Percentiles rank a stretch among this genome's conserved stretches.
Conservation (phyloP, 2,329 filamentous ascomycete genomes). For the Fusarium penzigii region DNA sequence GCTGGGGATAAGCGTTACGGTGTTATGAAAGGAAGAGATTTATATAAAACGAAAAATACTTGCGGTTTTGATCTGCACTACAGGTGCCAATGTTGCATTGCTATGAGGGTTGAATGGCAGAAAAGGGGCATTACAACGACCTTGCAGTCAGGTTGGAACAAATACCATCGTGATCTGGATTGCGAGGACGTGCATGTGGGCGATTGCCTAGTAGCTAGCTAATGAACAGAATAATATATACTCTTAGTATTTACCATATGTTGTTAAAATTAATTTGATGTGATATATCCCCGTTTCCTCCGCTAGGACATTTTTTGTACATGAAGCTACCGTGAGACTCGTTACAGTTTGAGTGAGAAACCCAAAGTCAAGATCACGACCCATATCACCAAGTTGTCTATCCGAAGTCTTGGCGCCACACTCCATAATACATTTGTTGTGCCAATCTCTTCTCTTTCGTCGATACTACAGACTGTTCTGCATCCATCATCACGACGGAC, state of each 20-base stretch:
- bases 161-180: background rate
- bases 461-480: slow-evolving; percentile 35
- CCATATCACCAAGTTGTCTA: background rate
- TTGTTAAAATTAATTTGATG: background rate
- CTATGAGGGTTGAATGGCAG: background rate
- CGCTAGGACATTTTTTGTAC: too few relatives aligned
- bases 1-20: background rate
- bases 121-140: background rate
- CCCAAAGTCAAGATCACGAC: slow-evolving; percentile 3
- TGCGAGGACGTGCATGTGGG: background rate
- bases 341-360: background rate
- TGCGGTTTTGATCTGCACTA: background rate
- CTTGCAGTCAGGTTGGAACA: background rate
- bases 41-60: background rate
- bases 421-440: slow-evolving; percentile 25
- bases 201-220: background rate
- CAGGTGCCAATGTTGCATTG: background rate
- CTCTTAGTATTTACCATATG: background rate
- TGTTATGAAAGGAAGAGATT: background rate
- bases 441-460: slow-evolving; percentile 33
- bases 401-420: slow-evolving; percentile 14
- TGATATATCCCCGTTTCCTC: too few relatives aligned
- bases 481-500: slow-evolving; percentile 33
- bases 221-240: background rate
- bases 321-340: too few relatives aligned